These are phyloP conservation scores for Pythium aristosporum DNA, from an alignment of 352 stramenopile species.

Conservation along the genomic window DNA sequence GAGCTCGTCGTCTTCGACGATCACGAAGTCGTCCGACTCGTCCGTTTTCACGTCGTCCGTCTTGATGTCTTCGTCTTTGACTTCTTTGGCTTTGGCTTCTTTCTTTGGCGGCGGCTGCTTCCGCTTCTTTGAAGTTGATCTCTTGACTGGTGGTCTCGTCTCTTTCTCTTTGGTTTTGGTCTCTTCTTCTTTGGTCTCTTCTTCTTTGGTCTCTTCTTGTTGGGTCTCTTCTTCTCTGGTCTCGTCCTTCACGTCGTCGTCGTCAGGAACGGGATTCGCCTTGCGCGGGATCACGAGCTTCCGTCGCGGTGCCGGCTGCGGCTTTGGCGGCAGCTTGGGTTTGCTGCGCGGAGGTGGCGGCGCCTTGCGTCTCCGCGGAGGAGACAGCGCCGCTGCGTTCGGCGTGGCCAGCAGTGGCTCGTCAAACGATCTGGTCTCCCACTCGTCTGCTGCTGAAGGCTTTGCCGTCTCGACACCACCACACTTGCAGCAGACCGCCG, in stretches of 20 bases:
- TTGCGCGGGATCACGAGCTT: slow-evolving; percentile 21
- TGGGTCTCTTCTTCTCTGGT: not conserved
- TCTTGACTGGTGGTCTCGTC: not conserved
- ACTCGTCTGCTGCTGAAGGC: not conserved
- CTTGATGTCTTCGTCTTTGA: not conserved
- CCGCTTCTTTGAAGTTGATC: not conserved
- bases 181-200: not conserved
- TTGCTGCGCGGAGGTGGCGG: not conserved
- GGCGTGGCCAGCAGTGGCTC: slow-evolving; percentile 19
- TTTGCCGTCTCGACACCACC: not conserved
- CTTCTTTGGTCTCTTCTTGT: not conserved
- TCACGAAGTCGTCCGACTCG: slow-evolving; percentile 11
- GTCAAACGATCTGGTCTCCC: not conserved
- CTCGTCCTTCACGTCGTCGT: slow-evolving; percentile 1
- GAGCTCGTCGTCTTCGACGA: slow-evolving; percentile 10
- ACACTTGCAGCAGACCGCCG: slow-evolving; percentile 18
- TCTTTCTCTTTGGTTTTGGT: too few relatives aligned
- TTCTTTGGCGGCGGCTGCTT: slow-evolving; percentile 5
- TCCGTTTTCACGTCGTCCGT: not conserved
- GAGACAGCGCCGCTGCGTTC: slow-evolving; percentile 23
- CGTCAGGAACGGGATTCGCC: not conserved
- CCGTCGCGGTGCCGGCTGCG: not conserved
- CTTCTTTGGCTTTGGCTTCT: not conserved
- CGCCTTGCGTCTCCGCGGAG: slow-evolving; percentile 5
- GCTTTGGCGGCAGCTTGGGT: not conserved